Conservation (phyloP, 2,329 filamentous ascomycete species). For the Cercospora nicotianae region DNA sequence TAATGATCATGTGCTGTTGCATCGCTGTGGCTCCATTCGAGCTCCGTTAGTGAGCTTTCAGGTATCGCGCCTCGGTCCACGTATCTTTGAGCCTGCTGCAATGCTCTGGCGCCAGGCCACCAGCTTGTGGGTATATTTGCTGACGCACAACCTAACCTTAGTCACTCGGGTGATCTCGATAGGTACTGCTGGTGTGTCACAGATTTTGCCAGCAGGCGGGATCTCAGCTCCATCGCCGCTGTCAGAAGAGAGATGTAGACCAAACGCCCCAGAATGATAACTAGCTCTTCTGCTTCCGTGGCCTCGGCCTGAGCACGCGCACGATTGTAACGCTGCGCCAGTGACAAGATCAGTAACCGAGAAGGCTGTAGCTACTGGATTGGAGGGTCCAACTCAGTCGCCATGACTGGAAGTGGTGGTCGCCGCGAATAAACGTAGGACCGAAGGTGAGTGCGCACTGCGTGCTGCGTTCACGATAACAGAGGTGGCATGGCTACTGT, state of each 20-base stretch:
- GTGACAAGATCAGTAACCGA: background rate
- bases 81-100: background rate
- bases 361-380: background rate
- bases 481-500: too few species aligned
- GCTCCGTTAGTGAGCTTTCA: background rate
- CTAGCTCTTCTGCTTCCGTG: background rate
- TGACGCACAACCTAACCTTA: background rate
- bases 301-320: background rate
- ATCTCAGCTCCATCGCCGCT: background rate
- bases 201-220: background rate
- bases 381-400: background rate
- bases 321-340: background rate
- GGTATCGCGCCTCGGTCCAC: background rate
- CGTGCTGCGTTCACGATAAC: too few species aligned
- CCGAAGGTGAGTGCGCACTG: background rate
- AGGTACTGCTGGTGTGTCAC: too few species aligned
- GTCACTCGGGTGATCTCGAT: background rate
- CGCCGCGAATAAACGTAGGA: background rate
- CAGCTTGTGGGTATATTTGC: too few species aligned
- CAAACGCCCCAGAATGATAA: background rate
- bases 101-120: background rate
- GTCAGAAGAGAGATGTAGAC: background rate
- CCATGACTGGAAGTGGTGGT: background rate
- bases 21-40: background rate
- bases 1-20: background rate